Evolutionary conservation across 805 yeast species (phyloP), one percentile per base, ranked within the genome.

Genomic region (Blastobotrys robertii): DNA sequence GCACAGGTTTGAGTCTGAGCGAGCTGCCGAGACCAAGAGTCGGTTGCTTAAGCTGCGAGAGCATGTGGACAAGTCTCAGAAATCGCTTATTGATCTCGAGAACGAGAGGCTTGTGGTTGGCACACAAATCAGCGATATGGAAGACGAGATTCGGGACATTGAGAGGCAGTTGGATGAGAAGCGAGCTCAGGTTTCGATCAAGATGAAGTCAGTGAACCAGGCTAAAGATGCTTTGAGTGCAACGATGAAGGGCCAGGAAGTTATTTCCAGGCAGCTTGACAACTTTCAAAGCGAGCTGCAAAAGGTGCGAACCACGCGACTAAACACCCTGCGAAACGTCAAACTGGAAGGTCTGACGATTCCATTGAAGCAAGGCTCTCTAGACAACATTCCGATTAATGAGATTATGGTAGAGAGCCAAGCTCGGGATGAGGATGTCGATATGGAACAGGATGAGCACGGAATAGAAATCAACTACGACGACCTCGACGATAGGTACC

Each of bases 291-390:
- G 78, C 50, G 70, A 69, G 19, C 52, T 74, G 5, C 77, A 79
- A 33, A 73, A 72, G 45, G 53, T 68, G 4, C n/a, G 30, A 12
- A 41, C 52, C 7, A 84, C 78, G 39, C 73, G 80, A 53, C 63
- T 76, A 7, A 73, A 74, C 48, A 65, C 76, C 13, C 66, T 87
- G 46, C 77, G 79, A 49, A 77, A 75, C 49, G 84, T 95, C 62
- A 84, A 83, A 53, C 71, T 88, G 45, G 84, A 84, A 42, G 80
- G 74, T 44, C 68, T 82, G 15, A 65, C 68, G 10, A 54, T 86
- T 11, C 94, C 95, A 1, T 59, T 84, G 28, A 51, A 58, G 4
- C 74, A 73, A 19, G 87, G 87, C 0, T 68, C 77, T 9, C 61
- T 83, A 30, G 81, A 76, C 13, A 69, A 66, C 19, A 64, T 85